These are phyloP conservation scores for Vinca major DNA, from an alignment of 305 asterid genomes.

Conservation along the genomic window DNA sequence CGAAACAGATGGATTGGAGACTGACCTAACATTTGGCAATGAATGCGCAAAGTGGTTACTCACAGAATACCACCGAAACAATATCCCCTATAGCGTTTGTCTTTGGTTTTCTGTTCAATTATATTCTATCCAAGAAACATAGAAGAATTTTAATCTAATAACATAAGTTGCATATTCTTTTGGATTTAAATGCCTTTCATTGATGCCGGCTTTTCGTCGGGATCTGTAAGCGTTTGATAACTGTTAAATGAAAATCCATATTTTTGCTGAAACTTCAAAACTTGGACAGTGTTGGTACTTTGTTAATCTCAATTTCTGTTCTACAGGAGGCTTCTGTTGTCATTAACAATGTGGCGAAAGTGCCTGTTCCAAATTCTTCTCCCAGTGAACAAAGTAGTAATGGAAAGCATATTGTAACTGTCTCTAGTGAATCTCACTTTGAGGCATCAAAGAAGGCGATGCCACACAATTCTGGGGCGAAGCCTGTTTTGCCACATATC, in stretches of 20 bases:
- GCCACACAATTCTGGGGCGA: conserved; percentile 25
- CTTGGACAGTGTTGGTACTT: neutral
- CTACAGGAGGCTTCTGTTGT: conserved; percentile 39
- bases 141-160: neutral
- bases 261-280: neutral
- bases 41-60: too few species aligned
- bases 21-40: too few species aligned
- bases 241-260: neutral
- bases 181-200: neutral
- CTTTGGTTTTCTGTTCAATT: neutral
- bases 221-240: neutral
- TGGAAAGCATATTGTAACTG: conserved; percentile 30
- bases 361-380: conserved; percentile 22
- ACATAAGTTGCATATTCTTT: neutral
- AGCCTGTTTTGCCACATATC: conserved; percentile 47
- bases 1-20: too few species aligned
- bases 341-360: conserved; percentile 21
- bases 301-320: conserved; percentile 14
- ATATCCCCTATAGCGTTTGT: too few species aligned
- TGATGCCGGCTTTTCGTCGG: neutral
- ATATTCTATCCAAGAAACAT: neutral
- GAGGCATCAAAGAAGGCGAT: conserved; percentile 33
- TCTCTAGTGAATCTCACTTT: conserved; percentile 19
- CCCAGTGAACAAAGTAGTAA: conserved; percentile 26
- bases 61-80: too few species aligned